Conservation (phyloP, 2,329 filamentous ascomycete genomes). For the Fusarium compactum region DNA sequence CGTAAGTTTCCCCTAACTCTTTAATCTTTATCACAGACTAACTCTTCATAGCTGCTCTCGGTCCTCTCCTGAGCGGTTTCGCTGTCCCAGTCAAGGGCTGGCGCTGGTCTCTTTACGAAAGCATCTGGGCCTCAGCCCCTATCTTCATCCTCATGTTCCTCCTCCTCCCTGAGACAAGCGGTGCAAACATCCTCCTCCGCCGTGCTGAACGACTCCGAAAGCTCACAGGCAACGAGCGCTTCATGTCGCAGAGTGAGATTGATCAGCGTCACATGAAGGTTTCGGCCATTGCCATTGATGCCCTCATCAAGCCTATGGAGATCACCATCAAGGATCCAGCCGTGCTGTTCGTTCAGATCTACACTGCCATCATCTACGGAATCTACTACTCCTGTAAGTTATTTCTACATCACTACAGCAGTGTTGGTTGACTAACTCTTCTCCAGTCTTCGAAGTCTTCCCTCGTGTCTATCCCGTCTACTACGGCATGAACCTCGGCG, state of each 20-base stretch:
- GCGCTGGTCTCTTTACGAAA: slow-evolving; percentile 75
- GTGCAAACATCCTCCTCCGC: slow-evolving; percentile 69
- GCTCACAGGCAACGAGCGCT: slow-evolving; percentile 66
- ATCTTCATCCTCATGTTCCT: slow-evolving; percentile 71
- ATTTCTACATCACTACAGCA: too few species aligned
- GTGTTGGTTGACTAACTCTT: slow-evolving; percentile 15
- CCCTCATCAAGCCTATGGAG: slow-evolving; percentile 71
- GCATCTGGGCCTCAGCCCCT: slow-evolving; percentile 71
- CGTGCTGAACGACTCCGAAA: slow-evolving; percentile 72
- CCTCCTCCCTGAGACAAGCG: slow-evolving; percentile 73
- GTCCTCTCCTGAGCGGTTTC: slow-evolving; percentile 71
- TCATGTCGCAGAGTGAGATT: slow-evolving; percentile 74
- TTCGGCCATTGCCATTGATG: slow-evolving; percentile 62
- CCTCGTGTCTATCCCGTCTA: slow-evolving; percentile 70
- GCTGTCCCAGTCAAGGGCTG: slow-evolving; percentile 68
- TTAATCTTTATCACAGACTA: neutral
- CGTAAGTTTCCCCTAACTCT: slow-evolving; percentile 45
- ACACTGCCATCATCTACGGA: slow-evolving; percentile 71
- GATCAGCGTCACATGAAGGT: slow-evolving; percentile 67
- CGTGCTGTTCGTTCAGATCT: slow-evolving; percentile 71
- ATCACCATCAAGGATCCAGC: slow-evolving; percentile 72
- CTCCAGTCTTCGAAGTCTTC: slow-evolving; percentile 71
- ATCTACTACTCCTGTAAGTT: slow-evolving; percentile 68
- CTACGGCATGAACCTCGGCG: slow-evolving; percentile 70
- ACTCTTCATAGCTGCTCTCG: slow-evolving; percentile 62